Percentiles rank a stretch among this genome's conserved stretches.
These are phyloP conservation scores for Colletotrichum magnum DNA, from an alignment of 2,329 filamentous ascomycete genomes.

Conservation along the genomic window DNA sequence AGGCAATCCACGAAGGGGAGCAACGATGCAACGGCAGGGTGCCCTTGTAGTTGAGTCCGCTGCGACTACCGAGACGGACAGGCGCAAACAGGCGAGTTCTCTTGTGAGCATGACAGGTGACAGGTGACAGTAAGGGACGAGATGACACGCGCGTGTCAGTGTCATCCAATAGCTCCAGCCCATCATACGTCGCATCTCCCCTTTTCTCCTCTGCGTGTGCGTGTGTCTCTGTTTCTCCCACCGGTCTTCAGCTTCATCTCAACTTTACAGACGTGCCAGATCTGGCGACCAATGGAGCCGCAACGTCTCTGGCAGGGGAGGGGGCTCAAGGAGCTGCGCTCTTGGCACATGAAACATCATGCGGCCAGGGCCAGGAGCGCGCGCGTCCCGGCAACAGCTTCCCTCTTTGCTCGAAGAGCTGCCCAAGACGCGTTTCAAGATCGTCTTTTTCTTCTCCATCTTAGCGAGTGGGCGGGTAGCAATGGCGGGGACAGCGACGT, in stretches of 20 bases:
- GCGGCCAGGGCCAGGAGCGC: conserved; percentile 23
- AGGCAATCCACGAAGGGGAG: neutral
- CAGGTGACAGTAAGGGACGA: conserved; percentile 25
- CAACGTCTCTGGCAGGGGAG: neutral
- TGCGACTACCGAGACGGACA: neutral
- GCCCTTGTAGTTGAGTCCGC: neutral
- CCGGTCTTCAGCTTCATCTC: conserved; percentile 27
- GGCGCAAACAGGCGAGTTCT: neutral
- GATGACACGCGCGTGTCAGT: conserved; percentile 17
- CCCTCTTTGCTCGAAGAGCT: neutral
- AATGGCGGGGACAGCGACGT: neutral
- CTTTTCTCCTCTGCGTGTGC: neutral
- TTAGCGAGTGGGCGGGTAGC: neutral
- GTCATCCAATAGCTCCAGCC: conserved; percentile 23
- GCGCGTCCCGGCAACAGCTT: conserved; percentile 13
- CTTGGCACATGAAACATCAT: conserved; percentile 38
- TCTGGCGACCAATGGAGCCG: conserved; percentile 16
- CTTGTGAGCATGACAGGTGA: conserved; percentile 13
- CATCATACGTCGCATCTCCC: conserved; percentile 20
- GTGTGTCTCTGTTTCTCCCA: neutral
- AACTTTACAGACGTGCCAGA: conserved; percentile 15
- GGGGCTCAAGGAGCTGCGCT: neutral
- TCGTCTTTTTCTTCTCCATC: conserved; percentile 4
- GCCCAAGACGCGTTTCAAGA: conserved; percentile 21
- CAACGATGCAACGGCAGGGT: neutral